Conservation (phyloP, 2,329 filamentous ascomycete species). For the Dothistroma pini region DNA sequence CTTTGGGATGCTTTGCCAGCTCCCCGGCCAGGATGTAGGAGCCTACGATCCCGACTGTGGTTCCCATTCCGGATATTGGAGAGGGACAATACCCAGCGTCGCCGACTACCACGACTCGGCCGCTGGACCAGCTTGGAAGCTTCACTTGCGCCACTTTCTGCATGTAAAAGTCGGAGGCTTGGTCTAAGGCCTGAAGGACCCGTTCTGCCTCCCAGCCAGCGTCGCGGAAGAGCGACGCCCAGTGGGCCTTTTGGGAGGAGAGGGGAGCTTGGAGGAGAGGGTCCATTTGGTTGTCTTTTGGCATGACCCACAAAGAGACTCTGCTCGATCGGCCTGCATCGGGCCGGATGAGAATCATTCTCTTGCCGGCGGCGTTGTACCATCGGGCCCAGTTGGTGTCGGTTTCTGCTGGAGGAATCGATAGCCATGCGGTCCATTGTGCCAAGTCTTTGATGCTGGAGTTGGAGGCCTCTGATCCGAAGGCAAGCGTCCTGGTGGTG, state of each 20-base stretch:
- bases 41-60: slow-evolving; percentile 30
- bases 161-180: slow-evolving; percentile 33
- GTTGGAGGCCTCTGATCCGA: slow-evolving; percentile 16
- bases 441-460: slow-evolving; percentile 21
- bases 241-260: slow-evolving; percentile 23
- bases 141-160: slow-evolving; percentile 29
- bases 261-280: slow-evolving; percentile 9
- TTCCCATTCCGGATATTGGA: slow-evolving; percentile 33
- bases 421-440: slow-evolving; percentile 28
- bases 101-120: slow-evolving; percentile 29
- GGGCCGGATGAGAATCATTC: slow-evolving; percentile 27
- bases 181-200: slow-evolving; percentile 34
- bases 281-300: slow-evolving; percentile 18
- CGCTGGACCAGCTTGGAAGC: slow-evolving; percentile 24
- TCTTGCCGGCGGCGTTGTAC: slow-evolving; percentile 28
- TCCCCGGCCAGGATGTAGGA: slow-evolving; percentile 33
- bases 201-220: slow-evolving; percentile 28
- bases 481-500: slow-evolving; percentile 25
- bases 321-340: slow-evolving; percentile 17
- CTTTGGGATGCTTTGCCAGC: slow-evolving; percentile 17
- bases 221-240: slow-evolving; percentile 23
- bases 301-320: slow-evolving; percentile 19
- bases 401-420: slow-evolving; percentile 20
- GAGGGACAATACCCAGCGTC: slow-evolving; percentile 31
- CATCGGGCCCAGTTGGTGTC: slow-evolving; percentile 30